These are phyloP conservation scores for Boletus tomentosulus DNA, from an alignment of 768 basidiomycete genomes.

Conservation along the genomic window DNA sequence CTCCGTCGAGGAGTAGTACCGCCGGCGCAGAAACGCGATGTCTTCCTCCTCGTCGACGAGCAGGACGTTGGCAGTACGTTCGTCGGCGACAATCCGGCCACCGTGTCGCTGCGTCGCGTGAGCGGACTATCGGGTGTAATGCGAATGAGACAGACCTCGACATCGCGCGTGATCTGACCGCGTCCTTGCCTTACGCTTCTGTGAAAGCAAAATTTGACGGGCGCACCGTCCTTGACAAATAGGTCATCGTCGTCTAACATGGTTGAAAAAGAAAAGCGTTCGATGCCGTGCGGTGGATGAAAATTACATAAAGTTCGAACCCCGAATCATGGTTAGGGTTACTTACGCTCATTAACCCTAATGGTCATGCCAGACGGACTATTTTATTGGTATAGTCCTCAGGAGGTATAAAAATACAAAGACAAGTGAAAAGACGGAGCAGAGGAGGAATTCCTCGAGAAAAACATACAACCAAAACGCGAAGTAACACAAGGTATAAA, in stretches of 20 bases:
- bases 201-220: slow-evolving; percentile 29
- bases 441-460: no score
- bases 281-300: not conserved
- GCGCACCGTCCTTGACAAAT: slow-evolving; percentile 20
- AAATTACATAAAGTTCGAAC: slow-evolving; percentile 19
- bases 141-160: slow-evolving; percentile 13
- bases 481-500: no score
- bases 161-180: slow-evolving; percentile 11
- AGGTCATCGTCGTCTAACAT: slow-evolving; percentile 4
- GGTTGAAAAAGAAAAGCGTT: not conserved
- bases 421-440: no score
- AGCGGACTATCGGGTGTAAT: not conserved
- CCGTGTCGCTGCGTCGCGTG: slow-evolving; percentile 16
- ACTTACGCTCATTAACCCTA: not conserved
- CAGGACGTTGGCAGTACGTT: slow-evolving; percentile 21
- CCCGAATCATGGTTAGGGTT: slow-evolving; percentile 30
- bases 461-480: no score
- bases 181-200: slow-evolving; percentile 22
- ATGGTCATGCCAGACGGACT: no score
- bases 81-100: slow-evolving; percentile 13
- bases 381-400: no score
- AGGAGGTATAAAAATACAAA: no score
- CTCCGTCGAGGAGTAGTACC: slow-evolving; percentile 22
- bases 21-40: slow-evolving; percentile 20
- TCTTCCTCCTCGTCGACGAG: slow-evolving; percentile 29